These are phyloP conservation scores for Rhododendron simsii DNA, from an alignment of 148 eudicot species.

Conservation along the genomic window DNA sequence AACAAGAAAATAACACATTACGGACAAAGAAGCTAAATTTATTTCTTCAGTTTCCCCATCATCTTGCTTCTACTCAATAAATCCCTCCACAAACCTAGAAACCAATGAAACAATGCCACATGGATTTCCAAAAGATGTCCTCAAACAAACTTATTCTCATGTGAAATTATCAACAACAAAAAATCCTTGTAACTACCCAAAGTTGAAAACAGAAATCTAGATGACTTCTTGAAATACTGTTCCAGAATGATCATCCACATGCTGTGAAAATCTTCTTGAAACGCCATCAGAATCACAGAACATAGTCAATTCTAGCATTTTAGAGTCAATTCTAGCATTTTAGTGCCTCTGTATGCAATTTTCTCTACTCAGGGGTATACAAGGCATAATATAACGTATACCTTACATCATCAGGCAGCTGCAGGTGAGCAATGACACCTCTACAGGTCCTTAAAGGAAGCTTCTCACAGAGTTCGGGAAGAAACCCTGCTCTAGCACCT, in stretches of 20 bases:
- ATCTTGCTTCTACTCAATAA: not conserved
- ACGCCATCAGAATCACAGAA: not conserved
- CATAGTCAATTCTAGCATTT: not conserved
- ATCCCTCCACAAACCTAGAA: not conserved
- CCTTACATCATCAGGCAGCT: conserved; percentile 59
- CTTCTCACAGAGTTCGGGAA: conserved; percentile 72
- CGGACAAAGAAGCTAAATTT: not conserved
- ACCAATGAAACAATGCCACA: not conserved
- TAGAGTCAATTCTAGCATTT: not conserved
- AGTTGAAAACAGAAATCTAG: not conserved
- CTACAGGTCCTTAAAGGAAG: conserved; percentile 93
- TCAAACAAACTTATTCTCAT: not conserved
- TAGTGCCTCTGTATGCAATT: not conserved
- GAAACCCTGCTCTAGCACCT: conserved; percentile 73
- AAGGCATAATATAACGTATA: conserved; percentile 16
- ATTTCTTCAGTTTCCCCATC: not conserved
- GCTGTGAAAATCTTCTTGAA: not conserved
- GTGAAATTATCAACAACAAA: not conserved
- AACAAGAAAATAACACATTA: not conserved
- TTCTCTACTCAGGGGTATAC: not conserved
- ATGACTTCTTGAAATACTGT: not conserved
- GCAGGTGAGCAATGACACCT: conserved; percentile 74
- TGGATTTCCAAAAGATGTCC: not conserved
- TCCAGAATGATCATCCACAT: not conserved
- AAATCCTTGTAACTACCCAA: not conserved